phyloP scores from a whole-genome alignment of 78 protist genomes.

The Cavenderia fasciculata region DNA sequence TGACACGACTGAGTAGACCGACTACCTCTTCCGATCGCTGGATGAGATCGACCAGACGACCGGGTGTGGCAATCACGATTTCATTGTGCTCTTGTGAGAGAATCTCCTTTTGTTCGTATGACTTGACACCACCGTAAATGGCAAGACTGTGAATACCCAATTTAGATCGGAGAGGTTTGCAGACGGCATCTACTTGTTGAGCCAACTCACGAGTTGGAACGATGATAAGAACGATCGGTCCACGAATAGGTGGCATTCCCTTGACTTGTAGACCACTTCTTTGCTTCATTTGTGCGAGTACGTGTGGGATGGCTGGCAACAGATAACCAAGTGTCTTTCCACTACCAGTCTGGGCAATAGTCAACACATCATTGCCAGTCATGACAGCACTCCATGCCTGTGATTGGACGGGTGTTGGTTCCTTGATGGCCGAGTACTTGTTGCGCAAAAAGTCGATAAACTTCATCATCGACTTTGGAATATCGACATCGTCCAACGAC shows the following conservation, averaged over 20 bases:
- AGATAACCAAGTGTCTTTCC: constrained; percentile 99
- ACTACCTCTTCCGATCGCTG: constrained; percentile 87
- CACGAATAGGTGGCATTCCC: constrained; percentile 23
- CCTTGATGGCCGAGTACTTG: constrained; percentile 42
- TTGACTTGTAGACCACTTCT: background rate
- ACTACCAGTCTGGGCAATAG: constrained; percentile 96
- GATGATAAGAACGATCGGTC: constrained; percentile 95
- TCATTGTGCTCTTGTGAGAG: constrained; percentile 94
- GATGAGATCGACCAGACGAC: constrained; percentile 94
- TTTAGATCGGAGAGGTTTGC: constrained; percentile 89
- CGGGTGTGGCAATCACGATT: constrained; percentile 95
- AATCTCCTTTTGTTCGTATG: constrained; percentile 91
- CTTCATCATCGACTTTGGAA: constrained; percentile 27
- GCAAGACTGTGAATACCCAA: constrained; percentile 83
- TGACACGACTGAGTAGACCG: constrained; percentile 75
- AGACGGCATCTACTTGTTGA: constrained; percentile 93
- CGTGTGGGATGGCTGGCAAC: constrained; percentile 90
- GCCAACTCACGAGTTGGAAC: constrained; percentile 99
- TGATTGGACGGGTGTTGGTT: constrained; percentile 87
- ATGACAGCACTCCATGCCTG: constrained; percentile 53
- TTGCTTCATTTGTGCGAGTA: constrained; percentile 32
- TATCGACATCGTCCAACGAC: constrained; percentile 15
- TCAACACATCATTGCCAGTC: constrained; percentile 67
- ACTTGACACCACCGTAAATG: constrained; percentile 98
- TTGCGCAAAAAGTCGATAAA: constrained; percentile 14